phyloP scores from a whole-genome alignment of 73 alveolate species.

The Tetrahymena thermophila region DNA sequence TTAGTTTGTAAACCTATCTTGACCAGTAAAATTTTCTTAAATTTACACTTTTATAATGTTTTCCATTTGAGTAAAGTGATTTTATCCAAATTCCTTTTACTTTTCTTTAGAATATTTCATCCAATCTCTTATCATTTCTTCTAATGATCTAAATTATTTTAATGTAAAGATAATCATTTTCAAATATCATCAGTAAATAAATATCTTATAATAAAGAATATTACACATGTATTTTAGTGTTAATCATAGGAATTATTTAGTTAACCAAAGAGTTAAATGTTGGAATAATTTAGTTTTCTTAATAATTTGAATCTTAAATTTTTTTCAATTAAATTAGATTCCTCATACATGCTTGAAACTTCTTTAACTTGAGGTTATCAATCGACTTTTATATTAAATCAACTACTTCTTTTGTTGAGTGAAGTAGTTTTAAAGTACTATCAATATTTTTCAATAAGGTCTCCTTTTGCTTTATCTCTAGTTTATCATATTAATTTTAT shows the following conservation, averaged over 20 bases:
- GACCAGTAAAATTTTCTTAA: background rate
- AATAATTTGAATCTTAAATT: background rate
- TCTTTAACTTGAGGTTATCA: background rate
- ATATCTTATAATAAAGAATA: background rate
- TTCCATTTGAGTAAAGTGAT: background rate
- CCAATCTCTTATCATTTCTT: background rate
- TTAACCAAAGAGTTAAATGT: background rate
- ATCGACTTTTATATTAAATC: background rate
- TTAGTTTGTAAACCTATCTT: background rate
- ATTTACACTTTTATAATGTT: background rate
- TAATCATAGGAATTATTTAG: background rate
- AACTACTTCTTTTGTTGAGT: background rate
- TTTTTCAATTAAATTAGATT: background rate
- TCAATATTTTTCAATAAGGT: background rate
- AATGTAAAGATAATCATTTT: too few relatives aligned
- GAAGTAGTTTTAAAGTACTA: background rate
- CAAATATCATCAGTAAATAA: background rate
- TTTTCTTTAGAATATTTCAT: background rate
- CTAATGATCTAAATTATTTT: background rate
- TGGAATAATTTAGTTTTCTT: background rate
- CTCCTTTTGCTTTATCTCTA: background rate
- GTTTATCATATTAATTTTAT: background rate
- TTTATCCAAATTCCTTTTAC: background rate
- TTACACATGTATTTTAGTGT: background rate
- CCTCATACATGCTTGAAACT: background rate